phyloP scores from a whole-genome alignment of 495 filamentous ascomycete species.

The Penicillium daleae region DNA sequence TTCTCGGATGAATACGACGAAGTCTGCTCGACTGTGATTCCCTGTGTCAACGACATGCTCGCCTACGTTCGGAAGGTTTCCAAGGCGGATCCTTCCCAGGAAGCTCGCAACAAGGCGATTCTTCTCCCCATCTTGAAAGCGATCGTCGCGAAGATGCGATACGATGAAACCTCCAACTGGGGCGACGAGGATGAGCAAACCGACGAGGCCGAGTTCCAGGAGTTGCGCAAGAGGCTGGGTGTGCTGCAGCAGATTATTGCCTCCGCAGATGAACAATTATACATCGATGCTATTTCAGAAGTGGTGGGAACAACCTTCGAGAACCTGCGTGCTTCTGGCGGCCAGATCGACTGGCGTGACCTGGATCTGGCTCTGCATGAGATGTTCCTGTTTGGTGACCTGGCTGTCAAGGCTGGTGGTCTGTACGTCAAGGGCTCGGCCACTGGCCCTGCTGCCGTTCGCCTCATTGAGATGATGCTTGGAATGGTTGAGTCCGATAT shows the following conservation, averaged over 20 bases:
- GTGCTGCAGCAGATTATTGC: conserved; percentile 89
- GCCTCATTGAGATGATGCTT: conserved; percentile 85
- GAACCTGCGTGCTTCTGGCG: conserved; percentile 67
- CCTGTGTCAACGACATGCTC: conserved; percentile 86
- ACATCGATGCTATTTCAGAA: conserved; percentile 80
- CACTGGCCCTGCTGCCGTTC: conserved; percentile 71
- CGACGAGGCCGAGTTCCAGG: conserved; percentile 98
- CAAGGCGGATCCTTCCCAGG: conserved; percentile 60
- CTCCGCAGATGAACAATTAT: conserved; percentile 79
- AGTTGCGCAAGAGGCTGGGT: conserved; percentile 85
- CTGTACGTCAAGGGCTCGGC: conserved; percentile 81
- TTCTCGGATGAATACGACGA: conserved; percentile 98
- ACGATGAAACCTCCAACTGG: conserved; percentile 93
- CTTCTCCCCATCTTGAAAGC: conserved; percentile 86
- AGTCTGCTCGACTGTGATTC: conserved; percentile 91
- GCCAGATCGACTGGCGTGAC: conserved; percentile 89
- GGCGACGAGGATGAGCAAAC: conserved; percentile 92
- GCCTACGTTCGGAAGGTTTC: conserved; percentile 81
- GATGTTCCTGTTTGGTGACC: conserved; percentile 94
- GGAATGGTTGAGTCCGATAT: conserved; percentile 93
- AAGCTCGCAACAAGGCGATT: conserved; percentile 71
- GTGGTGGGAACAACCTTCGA: conserved; percentile 84
- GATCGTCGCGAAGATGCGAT: conserved; percentile 93
- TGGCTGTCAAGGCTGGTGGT: conserved; percentile 81
- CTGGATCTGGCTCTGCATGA: conserved; percentile 95